A percentile compares a stretch with the other conserved stretches of the same genome.
Conservation (phyloP, 1,139 yeast genomes). For the Eremothecium sinecaudum region DNA sequence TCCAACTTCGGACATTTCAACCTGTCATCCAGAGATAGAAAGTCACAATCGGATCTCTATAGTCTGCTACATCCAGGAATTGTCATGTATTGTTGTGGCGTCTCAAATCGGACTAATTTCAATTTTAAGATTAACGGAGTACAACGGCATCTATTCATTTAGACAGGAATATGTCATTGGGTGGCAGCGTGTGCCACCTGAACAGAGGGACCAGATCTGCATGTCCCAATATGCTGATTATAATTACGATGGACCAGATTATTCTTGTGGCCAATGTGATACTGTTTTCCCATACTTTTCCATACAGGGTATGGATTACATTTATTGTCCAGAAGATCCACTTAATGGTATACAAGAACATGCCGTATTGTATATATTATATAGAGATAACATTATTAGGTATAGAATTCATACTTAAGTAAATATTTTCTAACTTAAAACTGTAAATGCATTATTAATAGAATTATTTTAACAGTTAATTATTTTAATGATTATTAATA, state of each 20-base stretch:
- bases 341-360: background rate
- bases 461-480: too few species aligned
- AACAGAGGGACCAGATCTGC: constrained; percentile 1
- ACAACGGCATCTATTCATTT: constrained; percentile 43
- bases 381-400: background rate
- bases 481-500: too few species aligned
- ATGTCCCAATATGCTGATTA: constrained; percentile 2
- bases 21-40: constrained; percentile 31
- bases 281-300: constrained; percentile 2
- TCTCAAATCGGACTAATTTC: constrained; percentile 47
- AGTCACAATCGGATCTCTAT: constrained; percentile 41
- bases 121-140: constrained; percentile 43
- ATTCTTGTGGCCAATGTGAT: constrained; percentile 2
- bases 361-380: constrained; percentile 1
- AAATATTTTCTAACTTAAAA: too few species aligned
- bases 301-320: constrained; percentile 1
- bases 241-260: background rate
- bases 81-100: constrained; percentile 44
- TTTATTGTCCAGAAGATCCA: constrained; percentile 1
- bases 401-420: background rate
- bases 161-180: constrained; percentile 4
- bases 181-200: constrained; percentile 1
- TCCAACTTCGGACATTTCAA: constrained; percentile 25
- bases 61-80: constrained; percentile 40
- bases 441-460: too few species aligned